A percentile compares a stretch with the other conserved stretches of the same genome.
Conservation (phyloP, 2,329 filamentous ascomycete species). For the Aspergillus quadrilineatus region DNA sequence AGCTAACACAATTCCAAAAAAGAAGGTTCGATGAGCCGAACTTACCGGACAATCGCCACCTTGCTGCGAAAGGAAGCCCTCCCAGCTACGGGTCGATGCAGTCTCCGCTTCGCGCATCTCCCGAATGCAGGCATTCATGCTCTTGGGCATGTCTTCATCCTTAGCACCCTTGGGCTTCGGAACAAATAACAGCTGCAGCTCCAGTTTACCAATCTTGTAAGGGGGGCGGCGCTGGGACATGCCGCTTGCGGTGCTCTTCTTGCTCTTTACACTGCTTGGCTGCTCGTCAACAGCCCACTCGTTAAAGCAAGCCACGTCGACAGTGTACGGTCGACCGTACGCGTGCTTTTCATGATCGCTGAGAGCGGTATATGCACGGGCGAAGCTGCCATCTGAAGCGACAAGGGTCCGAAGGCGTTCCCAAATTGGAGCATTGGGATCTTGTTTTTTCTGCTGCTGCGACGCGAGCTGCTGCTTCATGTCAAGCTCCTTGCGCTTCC, state of each 20-base stretch:
- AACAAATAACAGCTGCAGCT: slow-evolving; percentile 91
- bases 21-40: slow-evolving; percentile 22
- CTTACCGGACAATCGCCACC: slow-evolving; percentile 96
- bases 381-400: slow-evolving; percentile 90
- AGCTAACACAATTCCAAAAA: neutral
- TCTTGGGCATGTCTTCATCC: slow-evolving; percentile 98
- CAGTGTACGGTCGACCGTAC: slow-evolving; percentile 82
- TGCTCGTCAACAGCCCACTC: slow-evolving; percentile 93
- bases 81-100: slow-evolving; percentile 72
- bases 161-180: slow-evolving; percentile 82
- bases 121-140: slow-evolving; percentile 93
- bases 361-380: slow-evolving; percentile 86
- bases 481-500: slow-evolving; percentile 94
- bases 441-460: slow-evolving; percentile 68
- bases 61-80: slow-evolving; percentile 91
- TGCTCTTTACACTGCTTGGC: slow-evolving; percentile 89
- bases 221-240: slow-evolving; percentile 69
- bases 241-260: slow-evolving; percentile 66
- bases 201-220: slow-evolving; percentile 94
- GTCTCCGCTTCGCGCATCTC: slow-evolving; percentile 91
- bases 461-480: slow-evolving; percentile 79
- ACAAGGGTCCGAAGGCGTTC: slow-evolving; percentile 84
- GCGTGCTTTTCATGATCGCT: slow-evolving; percentile 88
- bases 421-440: slow-evolving; percentile 61
- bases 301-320: slow-evolving; percentile 94